phyloP scores from a whole-genome alignment of 179 eudicot species.

The Spergularia azorica region DNA sequence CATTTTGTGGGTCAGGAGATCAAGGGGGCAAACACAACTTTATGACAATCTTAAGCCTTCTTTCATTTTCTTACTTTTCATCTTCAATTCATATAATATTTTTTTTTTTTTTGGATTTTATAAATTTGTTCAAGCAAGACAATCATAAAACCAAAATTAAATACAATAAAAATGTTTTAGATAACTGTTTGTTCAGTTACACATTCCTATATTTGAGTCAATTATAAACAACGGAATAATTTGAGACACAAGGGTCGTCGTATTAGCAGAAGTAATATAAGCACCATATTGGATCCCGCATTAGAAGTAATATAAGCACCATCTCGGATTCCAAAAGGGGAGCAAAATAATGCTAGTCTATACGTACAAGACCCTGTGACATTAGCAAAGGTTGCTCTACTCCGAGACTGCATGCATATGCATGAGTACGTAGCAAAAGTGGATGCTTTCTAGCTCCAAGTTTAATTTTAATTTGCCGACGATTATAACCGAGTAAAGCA shows the following conservation, averaged over 20 bases:
- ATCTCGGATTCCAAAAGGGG: neutral
- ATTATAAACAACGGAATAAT: no score
- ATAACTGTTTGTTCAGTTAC: no score
- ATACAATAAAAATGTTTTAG: no score
- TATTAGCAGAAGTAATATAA: neutral
- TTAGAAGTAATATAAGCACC: neutral
- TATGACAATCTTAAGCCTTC: neutral
- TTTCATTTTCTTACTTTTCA: conserved; percentile 4
- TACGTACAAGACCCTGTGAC: neutral
- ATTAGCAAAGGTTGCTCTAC: neutral
- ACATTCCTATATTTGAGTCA: no score
- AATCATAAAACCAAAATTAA: neutral
- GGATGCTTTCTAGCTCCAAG: no score
- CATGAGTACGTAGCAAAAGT: neutral
- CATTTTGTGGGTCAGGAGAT: conserved; percentile 24
- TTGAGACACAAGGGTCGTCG: neutral
- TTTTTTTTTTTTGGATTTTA: neutral
- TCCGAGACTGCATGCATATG: neutral
- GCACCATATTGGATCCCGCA: no score
- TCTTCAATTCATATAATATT: neutral
- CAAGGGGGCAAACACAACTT: conserved; percentile 11
- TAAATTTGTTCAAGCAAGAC: neutral
- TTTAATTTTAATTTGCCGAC: neutral
- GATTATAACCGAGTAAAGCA: neutral
- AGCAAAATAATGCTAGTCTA: neutral